phyloP scores from a whole-genome alignment of 192 early-diverging fungal species.

The Rhizophagus sp. region DNA sequence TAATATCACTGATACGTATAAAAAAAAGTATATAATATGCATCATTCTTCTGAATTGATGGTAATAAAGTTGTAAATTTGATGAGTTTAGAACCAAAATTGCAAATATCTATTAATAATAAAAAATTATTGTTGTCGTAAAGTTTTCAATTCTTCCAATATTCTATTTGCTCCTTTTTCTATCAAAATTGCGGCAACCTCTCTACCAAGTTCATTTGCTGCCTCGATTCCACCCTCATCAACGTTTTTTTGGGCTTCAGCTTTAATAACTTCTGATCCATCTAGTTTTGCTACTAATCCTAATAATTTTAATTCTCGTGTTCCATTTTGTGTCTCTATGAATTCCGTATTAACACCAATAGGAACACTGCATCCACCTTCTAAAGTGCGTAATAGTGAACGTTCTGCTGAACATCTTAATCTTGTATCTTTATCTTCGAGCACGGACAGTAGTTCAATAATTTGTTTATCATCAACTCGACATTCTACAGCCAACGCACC shows the following conservation, averaged over 20 bases:
- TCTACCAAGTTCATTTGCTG: slow-evolving; percentile 44
- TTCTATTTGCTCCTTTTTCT: slow-evolving; percentile 43
- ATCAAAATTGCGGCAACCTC: slow-evolving; percentile 43
- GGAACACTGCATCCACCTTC: slow-evolving; percentile 97
- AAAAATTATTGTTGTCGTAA: neutral
- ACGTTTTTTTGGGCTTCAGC: slow-evolving; percentile 43
- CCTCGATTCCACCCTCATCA: slow-evolving; percentile 34
- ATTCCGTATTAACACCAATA: slow-evolving; percentile 77
- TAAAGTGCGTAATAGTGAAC: slow-evolving; percentile 80
- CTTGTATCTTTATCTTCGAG: slow-evolving; percentile 69
- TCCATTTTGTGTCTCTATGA: slow-evolving; percentile 35
- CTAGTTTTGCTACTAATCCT: slow-evolving; percentile 75
- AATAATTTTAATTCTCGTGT: slow-evolving; percentile 50
- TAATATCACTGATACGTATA: neutral
- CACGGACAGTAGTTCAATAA: slow-evolving; percentile 50
- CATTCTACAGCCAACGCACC: slow-evolving; percentile 89
- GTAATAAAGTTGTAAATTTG: too few relatives aligned
- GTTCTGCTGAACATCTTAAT: slow-evolving; percentile 77
- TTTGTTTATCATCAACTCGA: slow-evolving; percentile 61
- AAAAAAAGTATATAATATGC: too few relatives aligned
- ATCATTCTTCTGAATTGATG: neutral
- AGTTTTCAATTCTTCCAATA: slow-evolving; percentile 28
- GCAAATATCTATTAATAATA: neutral
- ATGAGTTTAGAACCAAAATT: neutral
- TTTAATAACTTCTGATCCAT: slow-evolving; percentile 67